These are phyloP conservation scores for Earliella scabrosa DNA, from an alignment of 1,284 basidiomycete genomes.

Conservation along the genomic window DNA sequence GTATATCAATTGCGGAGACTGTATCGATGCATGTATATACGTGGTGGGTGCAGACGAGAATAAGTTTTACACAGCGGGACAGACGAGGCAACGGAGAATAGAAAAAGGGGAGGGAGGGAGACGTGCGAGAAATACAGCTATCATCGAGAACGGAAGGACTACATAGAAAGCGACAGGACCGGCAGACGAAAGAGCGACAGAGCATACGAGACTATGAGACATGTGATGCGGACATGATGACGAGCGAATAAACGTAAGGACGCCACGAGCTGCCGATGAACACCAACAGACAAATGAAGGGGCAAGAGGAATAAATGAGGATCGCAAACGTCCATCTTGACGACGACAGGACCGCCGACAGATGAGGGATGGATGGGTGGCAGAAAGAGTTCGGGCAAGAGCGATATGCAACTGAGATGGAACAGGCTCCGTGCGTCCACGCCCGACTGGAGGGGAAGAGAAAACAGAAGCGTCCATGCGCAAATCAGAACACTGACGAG, in stretches of 20 bases:
- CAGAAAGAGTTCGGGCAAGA: conserved; percentile 13
- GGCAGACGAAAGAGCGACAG: conserved; percentile 15
- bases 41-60: conserved; percentile 21
- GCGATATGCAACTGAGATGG: conserved; percentile 20
- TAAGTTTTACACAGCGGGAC: conserved; percentile 17
- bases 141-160: conserved; percentile 20
- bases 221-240: conserved; percentile 16
- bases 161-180: conserved; percentile 19
- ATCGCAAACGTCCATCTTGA: conserved; percentile 11
- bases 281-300: not conserved
- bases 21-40: conserved; percentile 25
- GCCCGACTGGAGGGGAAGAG: conserved; percentile 1
- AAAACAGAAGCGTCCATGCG: conserved; percentile 22
- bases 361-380: conserved; percentile 1
- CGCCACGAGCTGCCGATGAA: conserved; percentile 6
- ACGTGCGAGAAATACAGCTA: conserved; percentile 24
- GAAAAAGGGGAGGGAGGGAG: not conserved
- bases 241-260: conserved; percentile 7
- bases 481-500: conserved; percentile 19
- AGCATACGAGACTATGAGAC: conserved; percentile 25
- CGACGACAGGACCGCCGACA: conserved; percentile 18
- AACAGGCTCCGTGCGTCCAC: conserved; percentile 6
- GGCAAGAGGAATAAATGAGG: conserved; percentile 1
- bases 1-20: conserved; percentile 19
- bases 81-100: not conserved